Evolutionary conservation across 257 asterid species (phyloP), one percentile per base, ranked within the genome.

Genomic region (Solanum etuberosum): DNA sequence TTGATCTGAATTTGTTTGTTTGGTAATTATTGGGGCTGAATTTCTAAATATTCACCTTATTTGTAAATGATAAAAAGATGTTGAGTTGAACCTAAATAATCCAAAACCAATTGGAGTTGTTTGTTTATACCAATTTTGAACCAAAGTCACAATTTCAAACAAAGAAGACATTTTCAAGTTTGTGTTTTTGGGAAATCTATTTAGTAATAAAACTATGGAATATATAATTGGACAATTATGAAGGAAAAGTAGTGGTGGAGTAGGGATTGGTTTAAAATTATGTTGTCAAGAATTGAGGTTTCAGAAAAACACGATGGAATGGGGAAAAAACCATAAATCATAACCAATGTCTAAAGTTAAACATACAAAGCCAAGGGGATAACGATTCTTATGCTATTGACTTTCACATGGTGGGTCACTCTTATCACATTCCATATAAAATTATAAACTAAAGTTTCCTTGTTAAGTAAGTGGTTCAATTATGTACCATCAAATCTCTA

Each of bases 361-460:
- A 80, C 29, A 29, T 27, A 80, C 85, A 80, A 78, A 80, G 67
- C 85, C 67, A 57, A 80, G 4, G 67, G 18, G 85, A 80, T 80
- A 80, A 80, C 27, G 85, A 80, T 43, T 46, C 40, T 46, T 37
- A 25, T 16, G 85, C 10, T 46, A 27, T 80, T 80, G 85, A 80
- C 85, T 80, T 80, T 80, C 85, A 80, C 85, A 34, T 80, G 85
- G 67, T 80, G 85, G 85, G 85, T 80, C 84, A 46, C 40, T 46
- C 42, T 5, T 5, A 80, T 80, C 84, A 80, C 16, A 43, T 80
- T 42, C 63, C 84, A 43, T 78, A 25, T 3, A 23, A 61, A 10
- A 61, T 61, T 4, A 76, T 23, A 25, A 71, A 71, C 15, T 77
- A 42, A 77, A 3, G 37, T 77, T 42, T 42, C 83, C 14, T 42